phyloP scores from a whole-genome alignment of 805 yeast species.

The Myxozyma kluyveri region DNA sequence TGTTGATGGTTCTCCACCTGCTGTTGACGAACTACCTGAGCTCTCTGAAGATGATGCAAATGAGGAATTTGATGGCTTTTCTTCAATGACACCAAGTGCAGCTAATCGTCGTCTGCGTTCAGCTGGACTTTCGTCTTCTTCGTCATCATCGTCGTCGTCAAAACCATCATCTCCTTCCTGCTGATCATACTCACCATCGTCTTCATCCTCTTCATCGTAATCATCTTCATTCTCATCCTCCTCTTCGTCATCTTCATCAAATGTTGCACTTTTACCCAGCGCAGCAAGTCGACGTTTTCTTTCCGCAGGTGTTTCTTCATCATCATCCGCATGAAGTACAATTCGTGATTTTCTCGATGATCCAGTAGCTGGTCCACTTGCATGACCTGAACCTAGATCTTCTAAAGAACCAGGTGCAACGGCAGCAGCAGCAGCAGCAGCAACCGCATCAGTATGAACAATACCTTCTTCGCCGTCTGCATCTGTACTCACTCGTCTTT shows the following conservation, averaged over 20 bases:
- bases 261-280: too few relatives aligned
- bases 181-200: conserved; percentile 29
- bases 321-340: conserved; percentile 15
- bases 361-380: too few relatives aligned
- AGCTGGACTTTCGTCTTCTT: conserved; percentile 33
- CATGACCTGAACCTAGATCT: background rate
- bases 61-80: background rate
- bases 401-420: background rate
- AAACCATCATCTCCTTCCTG: conserved; percentile 16
- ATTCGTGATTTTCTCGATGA: too few relatives aligned
- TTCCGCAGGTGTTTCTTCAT: conserved; percentile 32
- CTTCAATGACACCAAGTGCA: conserved; percentile 37
- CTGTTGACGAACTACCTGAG: background rate
- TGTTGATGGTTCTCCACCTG: background rate
- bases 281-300: conserved; percentile 28
- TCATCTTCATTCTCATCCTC: conserved; percentile 33
- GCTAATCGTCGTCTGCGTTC: conserved; percentile 61
- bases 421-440: background rate
- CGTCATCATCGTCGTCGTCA: conserved; percentile 33
- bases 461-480: conserved; percentile 18
- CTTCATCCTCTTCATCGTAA: conserved; percentile 27
- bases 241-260: too few relatives aligned
- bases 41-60: background rate
- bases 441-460: background rate
- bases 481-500: conserved; percentile 19